These are phyloP conservation scores for Astrothelium subdiscretum DNA, from an alignment of 495 filamentous ascomycete species.

Conservation along the genomic window DNA sequence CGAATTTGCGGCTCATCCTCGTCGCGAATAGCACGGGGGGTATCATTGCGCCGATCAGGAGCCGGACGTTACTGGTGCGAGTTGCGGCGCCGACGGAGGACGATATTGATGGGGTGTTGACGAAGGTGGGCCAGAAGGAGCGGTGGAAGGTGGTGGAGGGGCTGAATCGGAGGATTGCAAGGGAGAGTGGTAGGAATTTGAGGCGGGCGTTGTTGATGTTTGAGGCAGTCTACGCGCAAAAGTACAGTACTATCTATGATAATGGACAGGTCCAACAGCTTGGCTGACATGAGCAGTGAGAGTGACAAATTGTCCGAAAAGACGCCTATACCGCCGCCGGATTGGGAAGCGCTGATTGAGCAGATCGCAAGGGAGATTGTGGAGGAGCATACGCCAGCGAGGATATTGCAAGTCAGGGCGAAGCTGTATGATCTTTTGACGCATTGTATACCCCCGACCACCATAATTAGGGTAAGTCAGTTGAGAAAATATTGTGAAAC, in stretches of 20 bases:
- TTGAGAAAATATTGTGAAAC: background rate
- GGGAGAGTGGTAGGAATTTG: constrained; percentile 85
- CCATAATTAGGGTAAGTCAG: constrained; percentile 62
- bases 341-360: constrained; percentile 85
- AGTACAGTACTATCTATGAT: constrained; percentile 40
- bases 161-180: constrained; percentile 72
- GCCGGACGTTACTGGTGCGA: constrained; percentile 75
- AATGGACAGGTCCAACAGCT: background rate
- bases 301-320: constrained; percentile 86
- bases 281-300: constrained; percentile 12
- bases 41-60: constrained; percentile 93
- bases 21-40: constrained; percentile 91
- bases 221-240: constrained; percentile 91
- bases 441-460: constrained; percentile 91
- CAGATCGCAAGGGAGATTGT: constrained; percentile 86
- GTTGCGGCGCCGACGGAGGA: constrained; percentile 79
- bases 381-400: constrained; percentile 75
- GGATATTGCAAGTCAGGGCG: constrained; percentile 74
- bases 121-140: constrained; percentile 62
- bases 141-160: constrained; percentile 57
- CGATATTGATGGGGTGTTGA: constrained; percentile 72
- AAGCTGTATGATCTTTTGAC: constrained; percentile 93
- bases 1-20: constrained; percentile 82
- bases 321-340: constrained; percentile 82
- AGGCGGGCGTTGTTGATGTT: constrained; percentile 86